Evolutionary conservation across 2,329 filamentous ascomycete species (phyloP), one percentile per base, ranked within the genome.

Genomic region (Fusarium humuli): DNA sequence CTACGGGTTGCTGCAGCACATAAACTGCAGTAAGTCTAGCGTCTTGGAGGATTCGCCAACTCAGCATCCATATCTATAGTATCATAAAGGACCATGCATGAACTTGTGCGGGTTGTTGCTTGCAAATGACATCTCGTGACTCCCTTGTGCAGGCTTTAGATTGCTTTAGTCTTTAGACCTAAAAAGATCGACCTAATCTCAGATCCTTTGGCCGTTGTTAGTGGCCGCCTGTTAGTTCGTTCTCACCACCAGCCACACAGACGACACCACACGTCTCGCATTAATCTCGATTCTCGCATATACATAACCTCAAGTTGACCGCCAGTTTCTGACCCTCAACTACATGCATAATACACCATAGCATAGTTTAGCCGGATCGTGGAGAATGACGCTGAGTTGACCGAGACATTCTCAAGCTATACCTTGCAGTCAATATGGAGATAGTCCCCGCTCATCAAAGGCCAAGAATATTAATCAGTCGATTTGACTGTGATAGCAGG

Each of bases 111-210:
- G 46, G 42, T 30, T 53, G 46, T 50, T 68, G 62, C 57, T 70
- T 61, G 50, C 32, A 41, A 46, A 52, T 49, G 11, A 25, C 61
- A 61, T 71, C 68, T 61, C 68, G 68, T 71, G 68, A 71, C 68
- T 59, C 52, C 37, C 41, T 48, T 47, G 37, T 69, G 60, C 68
- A 69, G 59, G 47, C 23, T 65, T 65, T 71, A n/a, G 34, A 37
- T 18, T 10, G 11, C 34, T n/a, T 37, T 37, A 71, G 59, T 40
- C 23, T 65, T 57, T 71, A 65, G 55, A 30, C n/a, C 66, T 25
- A 53, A 53, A 53, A 37, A 29, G 23, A 34, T 41, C 29, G 42
- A 62, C 32, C 34, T 53, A 53, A 53, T 53, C 46, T 54, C 46
- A 58, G 57, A 29, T 47, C 53, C 34, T 30, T 30, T 52, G 58